phyloP scores from a whole-genome alignment of 176 grass and related monocot species.

The Neostapfia colusana region DNA sequence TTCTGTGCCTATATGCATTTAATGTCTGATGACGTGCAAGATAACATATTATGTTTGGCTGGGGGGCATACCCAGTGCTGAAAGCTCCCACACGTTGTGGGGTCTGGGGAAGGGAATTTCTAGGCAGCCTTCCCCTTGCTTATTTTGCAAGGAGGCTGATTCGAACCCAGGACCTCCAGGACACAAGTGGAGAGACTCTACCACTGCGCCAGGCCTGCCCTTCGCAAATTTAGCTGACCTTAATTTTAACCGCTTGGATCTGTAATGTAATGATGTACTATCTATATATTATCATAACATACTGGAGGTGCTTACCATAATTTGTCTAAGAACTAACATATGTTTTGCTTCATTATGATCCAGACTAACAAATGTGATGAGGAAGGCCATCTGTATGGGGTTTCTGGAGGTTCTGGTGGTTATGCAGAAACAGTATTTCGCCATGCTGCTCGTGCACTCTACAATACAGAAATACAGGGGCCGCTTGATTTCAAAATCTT shows the following conservation, averaged over 20 bases:
- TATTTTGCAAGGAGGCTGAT: too few relatives aligned
- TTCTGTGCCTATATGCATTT: conserved; percentile 17
- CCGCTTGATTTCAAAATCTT: conserved; percentile 66
- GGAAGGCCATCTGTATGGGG: conserved; percentile 76
- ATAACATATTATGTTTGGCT: conserved; percentile 1
- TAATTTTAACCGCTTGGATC: background rate
- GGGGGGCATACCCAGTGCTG: too few relatives aligned
- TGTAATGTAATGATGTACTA: background rate
- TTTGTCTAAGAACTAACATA: conserved; percentile 1
- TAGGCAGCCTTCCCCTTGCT: too few relatives aligned
- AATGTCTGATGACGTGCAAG: background rate
- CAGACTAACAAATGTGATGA: conserved; percentile 89
- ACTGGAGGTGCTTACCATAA: background rate
- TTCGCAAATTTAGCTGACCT: background rate
- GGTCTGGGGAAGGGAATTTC: too few relatives aligned
- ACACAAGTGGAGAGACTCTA: too few relatives aligned
- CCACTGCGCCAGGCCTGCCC: too few relatives aligned
- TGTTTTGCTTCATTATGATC: conserved; percentile 24
- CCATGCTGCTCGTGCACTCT: conserved; percentile 71
- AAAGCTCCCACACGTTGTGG: too few relatives aligned
- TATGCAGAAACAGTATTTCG: conserved; percentile 86
- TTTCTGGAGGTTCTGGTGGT: conserved; percentile 90
- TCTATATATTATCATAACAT: background rate
- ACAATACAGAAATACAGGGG: conserved; percentile 68
- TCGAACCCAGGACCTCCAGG: too few relatives aligned